phyloP scores from a whole-genome alignment of 352 stramenopile species.

The Phytophthora agathidicida region DNA sequence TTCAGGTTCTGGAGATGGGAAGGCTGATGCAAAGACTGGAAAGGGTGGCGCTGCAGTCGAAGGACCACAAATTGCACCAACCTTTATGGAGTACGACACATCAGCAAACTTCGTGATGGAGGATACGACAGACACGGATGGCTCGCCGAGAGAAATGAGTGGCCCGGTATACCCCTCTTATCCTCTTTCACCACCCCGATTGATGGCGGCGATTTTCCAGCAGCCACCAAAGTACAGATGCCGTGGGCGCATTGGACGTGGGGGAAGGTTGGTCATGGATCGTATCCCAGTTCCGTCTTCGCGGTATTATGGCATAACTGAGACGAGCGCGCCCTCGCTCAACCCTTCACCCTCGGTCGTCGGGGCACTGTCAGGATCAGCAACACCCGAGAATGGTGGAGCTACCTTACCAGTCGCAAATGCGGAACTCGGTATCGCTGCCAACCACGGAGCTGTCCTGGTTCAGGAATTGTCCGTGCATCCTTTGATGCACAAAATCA shows the following conservation, averaged over 20 bases:
- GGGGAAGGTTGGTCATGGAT: conserved; percentile 77
- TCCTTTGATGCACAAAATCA: conserved; percentile 54
- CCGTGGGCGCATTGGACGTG: conserved; percentile 72
- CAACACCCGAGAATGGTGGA: conserved; percentile 10
- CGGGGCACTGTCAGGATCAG: not conserved
- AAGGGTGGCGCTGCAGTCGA: conserved; percentile 25
- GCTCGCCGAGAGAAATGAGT: conserved; percentile 25
- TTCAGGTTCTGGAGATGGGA: conserved; percentile 17
- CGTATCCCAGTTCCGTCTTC: conserved; percentile 62
- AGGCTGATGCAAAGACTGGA: conserved; percentile 12
- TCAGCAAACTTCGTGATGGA: conserved; percentile 67
- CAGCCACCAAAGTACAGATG: conserved; percentile 77
- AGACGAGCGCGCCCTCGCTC: conserved; percentile 55
- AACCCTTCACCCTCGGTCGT: conserved; percentile 15
- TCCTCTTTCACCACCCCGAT: conserved; percentile 57
- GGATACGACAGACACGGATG: conserved; percentile 37
- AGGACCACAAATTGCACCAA: conserved; percentile 41
- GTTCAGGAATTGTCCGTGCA: conserved; percentile 71
- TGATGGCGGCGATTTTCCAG: conserved; percentile 74
- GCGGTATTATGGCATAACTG: conserved; percentile 56
- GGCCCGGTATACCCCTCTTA: conserved; percentile 68
- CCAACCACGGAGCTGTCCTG: conserved; percentile 58
- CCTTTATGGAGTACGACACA: conserved; percentile 84
- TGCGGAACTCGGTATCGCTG: conserved; percentile 21
- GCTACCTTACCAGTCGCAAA: conserved; percentile 3